Evolutionary conservation across 2,329 filamentous ascomycete genomes (phyloP).

Genomic region (Ceratocystis ficicola): DNA sequence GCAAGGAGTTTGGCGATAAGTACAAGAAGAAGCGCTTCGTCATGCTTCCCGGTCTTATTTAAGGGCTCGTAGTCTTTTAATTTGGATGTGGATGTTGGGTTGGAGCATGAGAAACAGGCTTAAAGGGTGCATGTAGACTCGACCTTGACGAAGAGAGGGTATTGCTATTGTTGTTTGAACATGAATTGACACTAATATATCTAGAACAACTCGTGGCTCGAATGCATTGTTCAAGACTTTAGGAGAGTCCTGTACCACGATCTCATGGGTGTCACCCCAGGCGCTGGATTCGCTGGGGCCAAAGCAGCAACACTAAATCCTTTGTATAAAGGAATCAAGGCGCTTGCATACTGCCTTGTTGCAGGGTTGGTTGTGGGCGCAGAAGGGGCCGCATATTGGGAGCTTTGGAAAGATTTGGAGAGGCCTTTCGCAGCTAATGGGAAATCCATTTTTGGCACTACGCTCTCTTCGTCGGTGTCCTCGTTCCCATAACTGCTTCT

Average conservation of each 20-base stretch:
- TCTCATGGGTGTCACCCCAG: neutral
- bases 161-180: neutral
- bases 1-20: slow-evolving; percentile 79
- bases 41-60: slow-evolving; percentile 69
- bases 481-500: neutral
- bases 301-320: neutral
- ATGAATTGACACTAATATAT: neutral
- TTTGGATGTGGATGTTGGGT: neutral
- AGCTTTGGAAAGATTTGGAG: neutral
- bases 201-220: neutral
- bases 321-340: neutral
- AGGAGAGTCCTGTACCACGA: neutral
- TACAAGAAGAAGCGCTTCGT: slow-evolving; percentile 90
- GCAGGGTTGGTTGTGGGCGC: neutral
- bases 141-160: neutral
- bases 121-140: neutral
- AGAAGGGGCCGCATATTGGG: neutral
- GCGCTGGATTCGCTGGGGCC: neutral
- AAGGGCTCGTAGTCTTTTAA: slow-evolving; percentile 24
- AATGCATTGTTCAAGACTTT: neutral
- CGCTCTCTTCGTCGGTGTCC: neutral
- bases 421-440: neutral
- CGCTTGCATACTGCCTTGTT: neutral
- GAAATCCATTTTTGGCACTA: neutral
- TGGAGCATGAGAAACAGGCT: neutral